A percentile compares a stretch with the other conserved stretches of the same genome.
phyloP scores from a whole-genome alignment of 2,329 filamentous ascomycete genomes.

The Metarhizium guizhouense region DNA sequence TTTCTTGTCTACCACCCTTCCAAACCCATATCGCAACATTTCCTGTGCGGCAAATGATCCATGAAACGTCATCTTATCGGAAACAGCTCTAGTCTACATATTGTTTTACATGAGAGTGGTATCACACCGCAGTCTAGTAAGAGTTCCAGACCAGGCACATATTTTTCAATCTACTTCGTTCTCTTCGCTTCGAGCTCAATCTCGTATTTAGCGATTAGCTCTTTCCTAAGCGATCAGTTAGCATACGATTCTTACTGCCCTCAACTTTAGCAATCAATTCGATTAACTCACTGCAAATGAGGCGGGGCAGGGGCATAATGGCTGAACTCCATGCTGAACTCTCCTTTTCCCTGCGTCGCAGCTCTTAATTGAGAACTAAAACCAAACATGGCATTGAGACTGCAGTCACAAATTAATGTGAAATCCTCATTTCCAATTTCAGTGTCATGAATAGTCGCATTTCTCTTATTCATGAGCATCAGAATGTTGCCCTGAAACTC shows the following conservation, averaged over 20 bases:
- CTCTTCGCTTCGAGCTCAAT: slow-evolving; percentile 50
- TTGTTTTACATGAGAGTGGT: slow-evolving; percentile 2
- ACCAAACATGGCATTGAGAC: slow-evolving; percentile 94
- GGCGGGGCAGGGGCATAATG: slow-evolving; percentile 83
- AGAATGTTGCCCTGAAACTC: slow-evolving; percentile 98
- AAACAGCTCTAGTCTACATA: neutral
- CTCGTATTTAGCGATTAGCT: slow-evolving; percentile 49
- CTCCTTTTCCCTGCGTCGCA: slow-evolving; percentile 94
- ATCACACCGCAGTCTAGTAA: neutral
- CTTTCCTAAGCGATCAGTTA: slow-evolving; percentile 35
- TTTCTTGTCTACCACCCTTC: neutral
- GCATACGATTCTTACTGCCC: neutral
- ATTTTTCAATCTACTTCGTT: slow-evolving; percentile 31
- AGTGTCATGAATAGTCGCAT: slow-evolving; percentile 88
- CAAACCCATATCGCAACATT: neutral
- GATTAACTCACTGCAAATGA: slow-evolving; percentile 69
- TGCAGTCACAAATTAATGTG: slow-evolving; percentile 84
- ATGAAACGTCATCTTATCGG: neutral
- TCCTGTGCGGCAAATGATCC: neutral
- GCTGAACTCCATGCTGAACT: slow-evolving; percentile 98
- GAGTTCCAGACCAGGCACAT: neutral
- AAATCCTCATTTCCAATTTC: slow-evolving; percentile 94
- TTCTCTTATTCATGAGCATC: slow-evolving; percentile 92
- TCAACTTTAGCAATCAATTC: neutral
- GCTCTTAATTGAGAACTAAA: slow-evolving; percentile 87